These are phyloP conservation scores for Aureobasidium sp. DNA, from an alignment of 2,329 filamentous ascomycete genomes.

Conservation along the genomic window DNA sequence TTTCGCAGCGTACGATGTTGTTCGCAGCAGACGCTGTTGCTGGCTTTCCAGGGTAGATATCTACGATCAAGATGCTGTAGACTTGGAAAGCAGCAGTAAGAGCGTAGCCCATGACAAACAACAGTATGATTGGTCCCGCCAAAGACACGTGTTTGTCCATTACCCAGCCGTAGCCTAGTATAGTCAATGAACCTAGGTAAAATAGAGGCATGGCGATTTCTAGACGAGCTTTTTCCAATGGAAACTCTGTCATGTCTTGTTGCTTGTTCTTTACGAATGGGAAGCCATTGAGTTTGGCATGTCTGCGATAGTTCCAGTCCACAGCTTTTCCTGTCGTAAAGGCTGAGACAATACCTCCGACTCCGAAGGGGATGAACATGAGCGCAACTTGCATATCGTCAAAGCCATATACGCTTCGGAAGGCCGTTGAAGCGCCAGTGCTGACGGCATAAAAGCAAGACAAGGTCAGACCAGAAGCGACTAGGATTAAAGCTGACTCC, in stretches of 20 bases:
- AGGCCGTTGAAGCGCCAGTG: constrained; percentile 30
- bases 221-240: constrained; percentile 35
- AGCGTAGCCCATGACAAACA: constrained; percentile 25
- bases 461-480: constrained; percentile 30
- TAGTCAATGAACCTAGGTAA: constrained; percentile 20
- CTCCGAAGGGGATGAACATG: constrained; percentile 35
- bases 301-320: constrained; percentile 35
- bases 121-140: constrained; percentile 20
- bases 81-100: constrained; percentile 35
- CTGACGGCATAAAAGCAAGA: constrained; percentile 35
- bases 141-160: constrained; percentile 24
- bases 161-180: constrained; percentile 35
- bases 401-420: constrained; percentile 29
- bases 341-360: constrained; percentile 31
- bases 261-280: constrained; percentile 26
- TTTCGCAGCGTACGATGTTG: constrained; percentile 34
- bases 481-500: constrained; percentile 29
- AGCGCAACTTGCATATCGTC: constrained; percentile 34
- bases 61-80: constrained; percentile 39
- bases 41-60: constrained; percentile 33
- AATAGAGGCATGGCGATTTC: constrained; percentile 33
- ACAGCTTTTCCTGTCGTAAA: constrained; percentile 32
- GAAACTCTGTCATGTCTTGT: constrained; percentile 31
- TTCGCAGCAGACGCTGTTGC: constrained; percentile 36
- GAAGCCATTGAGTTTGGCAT: constrained; percentile 25